Conservation (phyloP, 371 early-diverging fungal species). For the Mortierella sp. region DNA sequence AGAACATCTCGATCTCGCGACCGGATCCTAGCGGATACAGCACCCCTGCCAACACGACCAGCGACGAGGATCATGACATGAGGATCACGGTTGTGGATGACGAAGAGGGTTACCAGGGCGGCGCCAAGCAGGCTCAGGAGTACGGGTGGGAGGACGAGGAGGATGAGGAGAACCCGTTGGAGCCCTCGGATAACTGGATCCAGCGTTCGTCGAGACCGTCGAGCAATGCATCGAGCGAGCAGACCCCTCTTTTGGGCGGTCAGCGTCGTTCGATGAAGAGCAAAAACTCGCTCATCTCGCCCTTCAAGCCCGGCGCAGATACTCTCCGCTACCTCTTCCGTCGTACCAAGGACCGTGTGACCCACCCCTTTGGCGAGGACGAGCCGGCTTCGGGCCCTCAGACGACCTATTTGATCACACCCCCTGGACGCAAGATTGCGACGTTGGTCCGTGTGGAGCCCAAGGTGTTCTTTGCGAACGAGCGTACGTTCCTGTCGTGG, state of each 20-base stretch:
- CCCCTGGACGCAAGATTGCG: conserved; percentile 76
- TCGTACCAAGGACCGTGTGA: conserved; percentile 50
- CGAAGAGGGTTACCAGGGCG: conserved; percentile 40
- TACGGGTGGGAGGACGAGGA: conserved; percentile 55
- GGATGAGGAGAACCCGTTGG: conserved; percentile 49
- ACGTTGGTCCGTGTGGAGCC: conserved; percentile 97
- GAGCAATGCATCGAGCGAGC: conserved; percentile 39
- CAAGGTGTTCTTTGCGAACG: conserved; percentile 99
- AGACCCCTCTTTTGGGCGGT: conserved; percentile 41
- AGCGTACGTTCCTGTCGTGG: conserved; percentile 98
- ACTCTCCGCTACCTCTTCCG: conserved; percentile 57
- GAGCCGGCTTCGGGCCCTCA: conserved; percentile 8
- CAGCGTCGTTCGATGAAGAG: conserved; percentile 21
- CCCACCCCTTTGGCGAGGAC: conserved; percentile 38
- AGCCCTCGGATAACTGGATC: conserved; percentile 50
- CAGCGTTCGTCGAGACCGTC: conserved; percentile 34
- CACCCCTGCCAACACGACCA: conserved; percentile 55
- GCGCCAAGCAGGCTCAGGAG: conserved; percentile 38
- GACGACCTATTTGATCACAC: conserved; percentile 58
- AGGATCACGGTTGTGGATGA: conserved; percentile 35
- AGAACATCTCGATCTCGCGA: conserved; percentile 50
- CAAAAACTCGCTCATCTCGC: conserved; percentile 49
- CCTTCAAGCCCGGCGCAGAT: conserved; percentile 54
- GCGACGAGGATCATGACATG: conserved; percentile 52
- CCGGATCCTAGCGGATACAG: conserved; percentile 54